phyloP scores from a whole-genome alignment of 2,329 filamentous ascomycete species.

The Cordyceps militaris region DNA sequence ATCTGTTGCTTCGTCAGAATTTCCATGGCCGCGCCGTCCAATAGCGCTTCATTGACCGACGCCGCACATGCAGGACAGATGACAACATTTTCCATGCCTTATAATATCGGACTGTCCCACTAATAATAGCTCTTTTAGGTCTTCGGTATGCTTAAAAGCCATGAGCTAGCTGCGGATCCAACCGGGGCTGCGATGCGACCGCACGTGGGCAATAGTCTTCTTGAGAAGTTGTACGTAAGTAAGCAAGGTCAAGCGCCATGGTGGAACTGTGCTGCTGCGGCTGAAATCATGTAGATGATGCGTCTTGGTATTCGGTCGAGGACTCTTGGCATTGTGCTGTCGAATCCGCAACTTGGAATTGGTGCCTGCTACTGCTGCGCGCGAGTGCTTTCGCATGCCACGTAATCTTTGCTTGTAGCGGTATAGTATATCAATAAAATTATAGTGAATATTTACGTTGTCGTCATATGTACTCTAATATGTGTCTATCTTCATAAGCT shows the following conservation, averaged over 20 bases:
- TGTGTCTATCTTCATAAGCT: background rate
- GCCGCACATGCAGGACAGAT: too few relatives aligned
- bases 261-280: constrained; percentile 1
- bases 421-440: background rate
- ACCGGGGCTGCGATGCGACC: background rate
- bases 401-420: background rate
- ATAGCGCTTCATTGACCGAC: too few relatives aligned
- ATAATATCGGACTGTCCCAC: too few relatives aligned
- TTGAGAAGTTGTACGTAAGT: background rate
- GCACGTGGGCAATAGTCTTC: constrained; percentile 1
- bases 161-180: constrained; percentile 1
- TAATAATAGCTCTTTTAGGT: background rate
- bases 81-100: too few relatives aligned
- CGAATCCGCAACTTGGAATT: background rate
- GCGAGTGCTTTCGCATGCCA: background rate
- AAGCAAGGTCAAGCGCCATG: background rate
- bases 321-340: background rate
- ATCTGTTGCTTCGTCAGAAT: too few relatives aligned
- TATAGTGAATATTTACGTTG: background rate
- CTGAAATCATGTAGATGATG: background rate
- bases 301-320: background rate
- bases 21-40: too few relatives aligned
- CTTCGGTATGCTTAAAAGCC: constrained; percentile 3
- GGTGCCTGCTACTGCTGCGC: background rate
- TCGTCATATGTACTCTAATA: background rate